Evolutionary conservation across 352 stramenopile species (phyloP), one percentile per base, ranked within the genome.

Genomic region (Phytophthora pseudosyringae): DNA sequence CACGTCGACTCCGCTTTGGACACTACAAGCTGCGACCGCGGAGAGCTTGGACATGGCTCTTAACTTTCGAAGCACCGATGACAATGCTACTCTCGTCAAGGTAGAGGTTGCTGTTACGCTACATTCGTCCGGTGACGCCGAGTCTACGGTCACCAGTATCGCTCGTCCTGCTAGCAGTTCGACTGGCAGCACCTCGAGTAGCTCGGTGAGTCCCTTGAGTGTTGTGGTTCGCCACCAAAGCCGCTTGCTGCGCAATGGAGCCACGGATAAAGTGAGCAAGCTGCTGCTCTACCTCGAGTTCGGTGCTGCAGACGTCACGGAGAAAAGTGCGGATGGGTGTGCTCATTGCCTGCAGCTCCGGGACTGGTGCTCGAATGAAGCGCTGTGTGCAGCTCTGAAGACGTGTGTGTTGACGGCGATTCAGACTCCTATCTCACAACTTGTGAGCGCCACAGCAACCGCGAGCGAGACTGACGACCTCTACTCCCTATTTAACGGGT

Each of bases 71-170:
- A 87, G 70, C 35, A 57, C 70, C 0, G 64, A 73, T 16, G 66
- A 83, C 52, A 83, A 85, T 16, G 60, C 67, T 8, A 89, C 78
- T n/a, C 51, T 66, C 13, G 65, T 89, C 5, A 83, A 73, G 35
- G 67, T 89, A 0, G 78, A 87, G 47, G 64, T 89, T 50, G 64
- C 65, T 7, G 75, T 77, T 2, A 79, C 78, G 21, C 69, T 87
- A 13, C 73, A 71, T 16, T 71, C 71, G 4, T 51, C 64, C 7
- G 52, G 66, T 1, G 75, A 89, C 40, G 76, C 78, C 11, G 70
- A 73, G 9, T 76, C 80, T 18, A 83, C 73, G 2, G 74, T 86
- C 71, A 89, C 80, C 33, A 87, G 77, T 64, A 87, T 87, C 46
- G 73, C 78, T n/a, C 59, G 76, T 4, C 32, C 59, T 2, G 45